Base-by-base conservation (phyloP, 768 basidiomycete species). In the Mycena metata region DNA sequence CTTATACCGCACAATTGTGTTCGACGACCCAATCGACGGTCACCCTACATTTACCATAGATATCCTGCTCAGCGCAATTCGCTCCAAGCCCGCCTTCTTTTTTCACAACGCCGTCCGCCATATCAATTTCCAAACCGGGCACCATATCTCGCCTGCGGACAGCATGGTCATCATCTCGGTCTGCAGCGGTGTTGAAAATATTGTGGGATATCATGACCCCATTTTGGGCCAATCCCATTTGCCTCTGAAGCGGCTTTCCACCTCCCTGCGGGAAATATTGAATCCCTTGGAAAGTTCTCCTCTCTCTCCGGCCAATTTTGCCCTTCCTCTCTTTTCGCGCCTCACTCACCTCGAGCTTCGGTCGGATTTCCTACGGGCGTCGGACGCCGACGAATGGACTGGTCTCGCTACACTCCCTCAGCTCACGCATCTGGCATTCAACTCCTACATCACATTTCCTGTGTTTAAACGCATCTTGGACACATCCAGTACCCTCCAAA, bases 1-100 rank as follows among this genome's bases (percentile, higher is more conserved):
- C 19, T 24, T 55, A 23, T 55, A 55, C 36, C 54, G 54, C 39
- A 55, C 54, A 4, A 55, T 55, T 24, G 54, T 41, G 54, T 55
- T 55, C 54, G 54, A 23, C 11, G n/a, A 41, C 5, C 36, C 52
- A 36, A 54, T 55, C 12, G 39, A 55, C 7, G 36, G 39, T 39
- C 41, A 55, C 17, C 54, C 54, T n/a, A 15, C 54, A 5, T 55
- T 55, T 41, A 21, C 35, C 2, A 21, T 9, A 10, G 33, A 54
- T n/a, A 21, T n/a, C 35, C n/a, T 55, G 1, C 54, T 55, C 30
- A 30, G 54, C 39, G 54, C 54, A 12, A 41, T 55, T 15, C 36
- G 21, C 1, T 55, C 54, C 12, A 55, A 55, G 39, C 54, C 54
- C n/a, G 54, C 54, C 12, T n/a, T 35, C 13, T 55, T 55, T n/a